Conservation (phyloP, 495 filamentous ascomycete genomes). For the Neurospora pannonica region DNA sequence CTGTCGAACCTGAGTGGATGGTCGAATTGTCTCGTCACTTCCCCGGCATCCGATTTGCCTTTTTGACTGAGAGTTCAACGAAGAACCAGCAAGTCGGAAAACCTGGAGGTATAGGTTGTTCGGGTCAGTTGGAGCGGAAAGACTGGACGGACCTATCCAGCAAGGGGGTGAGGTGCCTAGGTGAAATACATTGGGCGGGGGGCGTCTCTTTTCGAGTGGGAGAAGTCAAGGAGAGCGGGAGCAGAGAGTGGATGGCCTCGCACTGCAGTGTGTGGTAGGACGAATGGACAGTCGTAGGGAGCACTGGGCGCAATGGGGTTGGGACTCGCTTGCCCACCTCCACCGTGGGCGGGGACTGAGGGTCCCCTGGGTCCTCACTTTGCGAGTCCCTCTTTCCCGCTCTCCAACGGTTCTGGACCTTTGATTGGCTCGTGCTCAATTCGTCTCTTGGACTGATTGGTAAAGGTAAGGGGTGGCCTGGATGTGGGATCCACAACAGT, state of each 20-base stretch:
- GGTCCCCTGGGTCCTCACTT: not conserved
- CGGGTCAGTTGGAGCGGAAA: not conserved
- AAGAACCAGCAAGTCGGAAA: not conserved
- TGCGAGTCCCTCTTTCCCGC: not conserved
- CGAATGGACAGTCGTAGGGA: not conserved
- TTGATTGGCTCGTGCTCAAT: not conserved
- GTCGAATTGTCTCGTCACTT: not conserved
- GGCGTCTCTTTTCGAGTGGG: not conserved
- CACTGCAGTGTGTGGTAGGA: not conserved
- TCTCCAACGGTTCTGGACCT: not conserved
- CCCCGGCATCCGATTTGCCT: not conserved
- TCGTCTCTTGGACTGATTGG: not conserved
- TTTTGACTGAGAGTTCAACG: not conserved
- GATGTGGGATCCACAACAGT: not conserved
- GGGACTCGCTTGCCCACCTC: not conserved
- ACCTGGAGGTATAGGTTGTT: not conserved
- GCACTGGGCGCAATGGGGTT: not conserved
- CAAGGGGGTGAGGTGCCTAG: not conserved
- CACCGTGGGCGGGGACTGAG: not conserved
- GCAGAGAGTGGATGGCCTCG: not conserved
- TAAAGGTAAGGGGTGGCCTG: not conserved
- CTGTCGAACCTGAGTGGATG: not conserved
- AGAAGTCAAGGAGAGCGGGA: not conserved
- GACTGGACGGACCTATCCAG: not conserved
- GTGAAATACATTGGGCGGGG: not conserved